Evolutionary conservation across 2,329 filamentous ascomycete species (phyloP).

Genomic region (Paracoccidioides brasiliensis): DNA sequence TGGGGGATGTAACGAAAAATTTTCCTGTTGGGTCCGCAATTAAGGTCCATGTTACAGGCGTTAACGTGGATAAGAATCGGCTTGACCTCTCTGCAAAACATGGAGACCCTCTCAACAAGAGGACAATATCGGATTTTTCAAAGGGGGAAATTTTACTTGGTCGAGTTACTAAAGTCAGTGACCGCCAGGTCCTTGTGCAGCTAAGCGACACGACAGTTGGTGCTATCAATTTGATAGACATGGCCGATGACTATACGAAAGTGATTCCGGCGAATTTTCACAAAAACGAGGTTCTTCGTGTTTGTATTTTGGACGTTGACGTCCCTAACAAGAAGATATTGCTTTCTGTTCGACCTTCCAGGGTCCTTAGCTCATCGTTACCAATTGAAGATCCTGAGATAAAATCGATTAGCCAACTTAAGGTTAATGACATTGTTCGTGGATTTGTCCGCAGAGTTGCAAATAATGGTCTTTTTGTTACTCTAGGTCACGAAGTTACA

Average conservation of each 20-base stretch:
- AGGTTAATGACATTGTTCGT: conserved; percentile 64
- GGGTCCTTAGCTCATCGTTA: conserved; percentile 73
- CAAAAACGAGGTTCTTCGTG: conserved; percentile 76
- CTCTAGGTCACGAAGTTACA: conserved; percentile 66
- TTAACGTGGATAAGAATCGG: conserved; percentile 59
- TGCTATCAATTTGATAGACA: conserved; percentile 66
- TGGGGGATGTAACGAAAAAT: conserved; percentile 61
- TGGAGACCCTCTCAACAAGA: conserved; percentile 40
- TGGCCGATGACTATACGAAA: conserved; percentile 74
- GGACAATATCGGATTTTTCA: conserved; percentile 60
- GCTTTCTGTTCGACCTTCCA: conserved; percentile 73
- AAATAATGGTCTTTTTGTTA: conserved; percentile 79
- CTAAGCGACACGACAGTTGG: conserved; percentile 69
- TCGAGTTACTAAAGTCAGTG: conserved; percentile 71
- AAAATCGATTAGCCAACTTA: conserved; percentile 54
- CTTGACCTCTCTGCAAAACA: conserved; percentile 73
- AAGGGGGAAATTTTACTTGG: conserved; percentile 71
- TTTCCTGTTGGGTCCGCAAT: conserved; percentile 88
- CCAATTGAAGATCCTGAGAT: conserved; percentile 73
- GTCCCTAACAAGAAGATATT: conserved; percentile 69
- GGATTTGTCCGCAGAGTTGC: conserved; percentile 87
- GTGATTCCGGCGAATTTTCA: conserved; percentile 61
- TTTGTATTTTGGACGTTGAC: conserved; percentile 74
- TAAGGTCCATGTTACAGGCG: conserved; percentile 60
- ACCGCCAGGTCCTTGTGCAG: conserved; percentile 73